These are phyloP conservation scores for Colletotrichum sidae DNA, from an alignment of 2,329 filamentous ascomycete genomes.

Conservation along the genomic window DNA sequence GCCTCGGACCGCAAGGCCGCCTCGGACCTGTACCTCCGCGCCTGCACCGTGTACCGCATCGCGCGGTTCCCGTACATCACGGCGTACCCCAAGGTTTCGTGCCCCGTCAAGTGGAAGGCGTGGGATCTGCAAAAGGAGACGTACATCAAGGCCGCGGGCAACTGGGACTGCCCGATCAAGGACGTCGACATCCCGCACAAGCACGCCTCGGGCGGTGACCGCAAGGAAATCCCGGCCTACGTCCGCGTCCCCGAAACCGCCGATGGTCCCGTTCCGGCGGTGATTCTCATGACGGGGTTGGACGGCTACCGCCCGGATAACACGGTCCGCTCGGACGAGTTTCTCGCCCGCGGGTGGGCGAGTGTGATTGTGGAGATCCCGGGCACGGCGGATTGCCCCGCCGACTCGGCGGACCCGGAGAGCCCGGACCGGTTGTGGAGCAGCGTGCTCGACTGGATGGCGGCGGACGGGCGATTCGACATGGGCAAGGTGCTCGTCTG, in stretches of 20 bases:
- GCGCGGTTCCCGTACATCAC: slow-evolving; percentile 74
- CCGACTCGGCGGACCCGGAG: slow-evolving; percentile 69
- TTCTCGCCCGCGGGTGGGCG: slow-evolving; percentile 72
- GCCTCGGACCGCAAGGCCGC: slow-evolving; percentile 63
- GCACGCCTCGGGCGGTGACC: slow-evolving; percentile 62
- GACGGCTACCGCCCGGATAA: slow-evolving; percentile 75
- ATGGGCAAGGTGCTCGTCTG: slow-evolving; percentile 68
- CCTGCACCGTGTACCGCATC: slow-evolving; percentile 79
- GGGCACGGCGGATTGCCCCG: slow-evolving; percentile 69
- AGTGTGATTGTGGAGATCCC: slow-evolving; percentile 68
- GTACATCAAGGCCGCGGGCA: slow-evolving; percentile 67
- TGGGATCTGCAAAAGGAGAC: slow-evolving; percentile 74
- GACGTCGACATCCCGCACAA: slow-evolving; percentile 73
- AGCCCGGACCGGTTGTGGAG: slow-evolving; percentile 72
- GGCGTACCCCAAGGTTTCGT: slow-evolving; percentile 50
- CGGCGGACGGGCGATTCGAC: slow-evolving; percentile 62
- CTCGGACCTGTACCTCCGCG: slow-evolving; percentile 74
- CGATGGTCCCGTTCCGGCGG: slow-evolving; percentile 50
- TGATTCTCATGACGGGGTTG: slow-evolving; percentile 70
- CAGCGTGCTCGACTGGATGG: slow-evolving; percentile 71
- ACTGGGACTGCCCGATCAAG: slow-evolving; percentile 68
- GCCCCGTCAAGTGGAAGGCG: slow-evolving; percentile 66
- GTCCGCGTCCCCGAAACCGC: slow-evolving; percentile 64
- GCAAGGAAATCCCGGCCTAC: slow-evolving; percentile 71
- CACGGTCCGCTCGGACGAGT: slow-evolving; percentile 70